A percentile compares a stretch with the other conserved stretches of the same genome.
phyloP scores from a whole-genome alignment of 495 filamentous ascomycete species.

The Bryoglossum gracile region DNA sequence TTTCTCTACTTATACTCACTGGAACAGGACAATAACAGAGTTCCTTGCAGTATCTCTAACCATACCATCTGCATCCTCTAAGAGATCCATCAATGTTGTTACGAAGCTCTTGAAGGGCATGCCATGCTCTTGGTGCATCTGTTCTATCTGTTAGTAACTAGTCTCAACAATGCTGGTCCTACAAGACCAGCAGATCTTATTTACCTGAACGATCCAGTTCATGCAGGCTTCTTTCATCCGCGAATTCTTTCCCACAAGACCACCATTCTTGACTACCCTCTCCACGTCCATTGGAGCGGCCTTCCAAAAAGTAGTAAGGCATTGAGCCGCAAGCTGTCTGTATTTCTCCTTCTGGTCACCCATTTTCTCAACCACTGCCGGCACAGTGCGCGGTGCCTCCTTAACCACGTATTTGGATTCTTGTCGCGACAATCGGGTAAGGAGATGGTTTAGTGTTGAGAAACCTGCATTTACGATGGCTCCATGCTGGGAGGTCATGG shows the following conservation, averaged over 20 bases:
- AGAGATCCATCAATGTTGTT: conserved; percentile 68
- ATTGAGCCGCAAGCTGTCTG: conserved; percentile 59
- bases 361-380: conserved; percentile 73
- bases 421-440: conserved; percentile 77
- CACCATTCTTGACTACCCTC: conserved; percentile 66
- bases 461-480: conserved; percentile 67
- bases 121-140: conserved; percentile 72
- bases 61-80: conserved; percentile 82
- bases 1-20: conserved; percentile 37
- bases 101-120: conserved; percentile 79
- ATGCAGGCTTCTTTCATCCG: conserved; percentile 76
- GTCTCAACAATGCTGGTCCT: too few species aligned
- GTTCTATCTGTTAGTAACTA: too few species aligned
- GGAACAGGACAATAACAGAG: conserved; percentile 77
- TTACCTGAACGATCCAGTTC: conserved; percentile 70
- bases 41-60: conserved; percentile 79
- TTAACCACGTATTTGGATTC: conserved; percentile 62
- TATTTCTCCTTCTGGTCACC: conserved; percentile 83
- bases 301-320: conserved; percentile 67
- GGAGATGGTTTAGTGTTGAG: conserved; percentile 75
- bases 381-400: conserved; percentile 56
- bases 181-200: too few species aligned
- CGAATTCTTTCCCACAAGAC: conserved; percentile 70
- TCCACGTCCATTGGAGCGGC: conserved; percentile 65
- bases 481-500: conserved; percentile 64